Evolutionary conservation across 1,284 basidiomycete species (phyloP).

Genomic region (Amylostereum areolatum): DNA sequence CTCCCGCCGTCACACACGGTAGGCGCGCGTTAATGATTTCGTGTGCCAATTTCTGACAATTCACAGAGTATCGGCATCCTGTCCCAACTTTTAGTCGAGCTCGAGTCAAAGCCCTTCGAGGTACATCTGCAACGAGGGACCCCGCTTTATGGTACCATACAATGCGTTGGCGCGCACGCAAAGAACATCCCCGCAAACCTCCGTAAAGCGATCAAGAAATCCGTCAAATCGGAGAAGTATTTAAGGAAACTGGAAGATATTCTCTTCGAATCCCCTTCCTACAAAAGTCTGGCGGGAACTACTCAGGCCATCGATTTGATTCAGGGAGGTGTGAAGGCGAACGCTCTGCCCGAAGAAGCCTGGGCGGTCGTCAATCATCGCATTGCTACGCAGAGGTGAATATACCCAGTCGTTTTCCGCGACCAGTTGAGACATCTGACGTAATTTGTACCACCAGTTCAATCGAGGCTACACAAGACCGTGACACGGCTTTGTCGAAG

Average conservation of each 20-base stretch:
- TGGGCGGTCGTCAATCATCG: constrained; percentile 51
- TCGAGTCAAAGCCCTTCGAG: constrained; percentile 43
- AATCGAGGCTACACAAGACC: constrained; percentile 34
- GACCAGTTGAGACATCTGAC: constrained; percentile 7
- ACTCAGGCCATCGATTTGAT: constrained; percentile 60
- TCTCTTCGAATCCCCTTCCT: constrained; percentile 24
- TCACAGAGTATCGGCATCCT: constrained; percentile 51
- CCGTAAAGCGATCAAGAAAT: constrained; percentile 28
- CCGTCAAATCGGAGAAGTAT: constrained; percentile 34
- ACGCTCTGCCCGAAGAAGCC: constrained; percentile 52
- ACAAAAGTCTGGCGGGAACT: constrained; percentile 38
- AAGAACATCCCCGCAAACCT: constrained; percentile 35
- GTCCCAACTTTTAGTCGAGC: constrained; percentile 39
- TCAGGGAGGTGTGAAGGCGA: constrained; percentile 55
- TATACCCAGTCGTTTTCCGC: neutral
- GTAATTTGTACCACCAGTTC: constrained; percentile 30
- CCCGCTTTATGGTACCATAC: constrained; percentile 35
- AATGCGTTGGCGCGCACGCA: constrained; percentile 40
- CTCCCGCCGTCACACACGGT: constrained; percentile 54
- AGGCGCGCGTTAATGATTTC: constrained; percentile 7
- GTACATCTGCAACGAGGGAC: constrained; percentile 34
- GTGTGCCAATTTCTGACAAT: neutral
- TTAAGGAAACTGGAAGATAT: constrained; percentile 34
- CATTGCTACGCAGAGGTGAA: constrained; percentile 38
- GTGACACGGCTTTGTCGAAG: constrained; percentile 34